Evolutionary conservation across 371 early-diverging fungal species (phyloP).

Genomic region (Saksenaea oblongispora): DNA sequence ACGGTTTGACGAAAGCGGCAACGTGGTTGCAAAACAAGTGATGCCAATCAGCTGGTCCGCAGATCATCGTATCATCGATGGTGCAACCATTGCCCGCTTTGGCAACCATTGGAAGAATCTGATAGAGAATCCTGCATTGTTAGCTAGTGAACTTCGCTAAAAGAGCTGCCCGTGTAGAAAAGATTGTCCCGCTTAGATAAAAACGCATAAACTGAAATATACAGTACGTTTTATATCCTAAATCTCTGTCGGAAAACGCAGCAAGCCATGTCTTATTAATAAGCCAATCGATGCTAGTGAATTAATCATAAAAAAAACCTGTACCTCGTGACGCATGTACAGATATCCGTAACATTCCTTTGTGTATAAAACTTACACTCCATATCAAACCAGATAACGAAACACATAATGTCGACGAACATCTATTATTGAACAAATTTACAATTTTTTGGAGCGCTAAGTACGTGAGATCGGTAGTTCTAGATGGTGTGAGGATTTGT

Average conservation of each 20-base stretch:
- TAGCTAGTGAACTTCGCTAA: constrained; percentile 51
- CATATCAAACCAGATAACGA: neutral
- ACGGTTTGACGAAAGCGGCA: constrained; percentile 60
- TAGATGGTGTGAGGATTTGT: constrained; percentile 68
- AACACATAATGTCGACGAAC: neutral
- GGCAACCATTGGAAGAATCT: constrained; percentile 78
- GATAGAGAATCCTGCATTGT: constrained; percentile 75
- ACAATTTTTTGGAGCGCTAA: neutral
- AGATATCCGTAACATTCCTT: too few species aligned
- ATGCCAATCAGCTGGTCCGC: constrained; percentile 89
- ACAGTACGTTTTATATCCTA: too few species aligned
- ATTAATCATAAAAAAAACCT: too few species aligned
- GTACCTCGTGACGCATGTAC: too few species aligned
- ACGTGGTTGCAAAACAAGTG: constrained; percentile 67
- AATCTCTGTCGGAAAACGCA: too few species aligned
- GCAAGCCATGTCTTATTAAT: too few species aligned
- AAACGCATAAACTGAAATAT: too few species aligned
- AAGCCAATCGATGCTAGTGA: too few species aligned
- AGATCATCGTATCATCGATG: constrained; percentile 94
- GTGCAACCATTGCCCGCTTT: constrained; percentile 93
- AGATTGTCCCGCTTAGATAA: too few species aligned
- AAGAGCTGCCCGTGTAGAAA: neutral
- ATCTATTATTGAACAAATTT: constrained; percentile 1
- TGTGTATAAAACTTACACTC: neutral
- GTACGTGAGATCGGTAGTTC: constrained; percentile 6